Base-by-base conservation (phyloP, 768 basidiomycete genomes). In the Xerocomellus amylosporus region DNA sequence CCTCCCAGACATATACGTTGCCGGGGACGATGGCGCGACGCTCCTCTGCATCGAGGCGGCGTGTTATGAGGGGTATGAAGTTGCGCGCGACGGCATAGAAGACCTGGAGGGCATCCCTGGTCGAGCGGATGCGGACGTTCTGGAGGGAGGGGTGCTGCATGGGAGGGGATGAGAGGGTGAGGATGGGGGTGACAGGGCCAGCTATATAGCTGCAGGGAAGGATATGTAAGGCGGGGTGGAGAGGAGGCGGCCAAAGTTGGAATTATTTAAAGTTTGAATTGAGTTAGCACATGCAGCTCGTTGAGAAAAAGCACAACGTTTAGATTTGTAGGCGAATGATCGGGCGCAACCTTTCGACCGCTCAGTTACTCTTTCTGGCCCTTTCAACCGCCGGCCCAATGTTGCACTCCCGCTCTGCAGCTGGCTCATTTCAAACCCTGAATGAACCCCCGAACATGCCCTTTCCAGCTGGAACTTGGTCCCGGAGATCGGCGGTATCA, bases 1-100 rank as follows among this genome's bases (percentile, higher is more conserved):
- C 90, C 67, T 93, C 90, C 90, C 90, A 93, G 56, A 92, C 87
- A 61, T 90, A 92, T 22, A 91, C 87, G 60, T 88, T 88, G 24
- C 90, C 90, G 0, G 90, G 80, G 17, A 77, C 60, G 63, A 93
- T 87, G 17, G 81, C 81, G 44, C 84, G 77, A 39, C 90, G 82
- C 69, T 92, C 90, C 66, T 91, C 88, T 41, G 86, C 86, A 66
- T 92, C 90, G 60, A 93, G 80, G 8, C 90, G 84, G 52, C 90
- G 82, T 20, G 86, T 88, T 65, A 90, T 89, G 65, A 92, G 79
- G 45, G 88, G 87, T 40, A 91, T 76, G 52, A 76, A 67, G 62
- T 83, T 79, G 55, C 77, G 77, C 10, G 87, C 85, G 47, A 91
- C 90, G 46, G 83, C 90, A 65, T 87, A 77, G 72, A 92, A 91